Evolutionary conservation across 129 eudicot genomes (phyloP), one percentile per base, ranked within the genome.

Genomic region (Ambrosia artemisiifolia): DNA sequence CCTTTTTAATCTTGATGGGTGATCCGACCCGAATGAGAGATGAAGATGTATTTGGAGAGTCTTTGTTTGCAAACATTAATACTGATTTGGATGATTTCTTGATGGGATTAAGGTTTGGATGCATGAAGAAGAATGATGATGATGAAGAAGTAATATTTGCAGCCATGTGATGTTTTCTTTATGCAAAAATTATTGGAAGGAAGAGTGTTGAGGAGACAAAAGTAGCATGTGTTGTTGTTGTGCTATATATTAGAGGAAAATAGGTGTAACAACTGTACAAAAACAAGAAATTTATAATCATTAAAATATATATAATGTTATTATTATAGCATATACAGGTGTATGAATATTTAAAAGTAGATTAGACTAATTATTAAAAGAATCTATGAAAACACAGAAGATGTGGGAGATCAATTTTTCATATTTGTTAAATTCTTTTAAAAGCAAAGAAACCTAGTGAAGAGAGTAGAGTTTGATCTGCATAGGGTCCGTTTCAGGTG

Each of bases 1-100:
- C 91, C 83, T 81, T 76, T 73, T 81, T 72, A 43, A 72, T 70
- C 75, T 74, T 70, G 79, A 62, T 74, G 91, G 79, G 24, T 18
- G 82, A 85, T 77, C 79, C 80, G 81, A 83, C 79, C 81, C 57
- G 83, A 70, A 77, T 64, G 73, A 63, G 72, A 74, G 84, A 68
- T 63, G 80, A 48, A 53, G 83, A 64, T 54, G 75, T 72, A 63
- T 72, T 67, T 35, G 68, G 19, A 6, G 81, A 49, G 62, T 69
- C 70, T 14, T 40, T 71, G 12, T 71, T 80, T 42, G 84, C 84
- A 80, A 75, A 56, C 84, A 75, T 75, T 80, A 32, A 51, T 53
- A 76, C 54, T 3, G 69, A 35, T 65, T 60, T 66, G 5, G 83
- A 56, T 50, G 75, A 50, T 70, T 75, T 80, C 72, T 80, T 80